Conservation (phyloP, 768 basidiomycete species). For the Collybia sordida region DNA sequence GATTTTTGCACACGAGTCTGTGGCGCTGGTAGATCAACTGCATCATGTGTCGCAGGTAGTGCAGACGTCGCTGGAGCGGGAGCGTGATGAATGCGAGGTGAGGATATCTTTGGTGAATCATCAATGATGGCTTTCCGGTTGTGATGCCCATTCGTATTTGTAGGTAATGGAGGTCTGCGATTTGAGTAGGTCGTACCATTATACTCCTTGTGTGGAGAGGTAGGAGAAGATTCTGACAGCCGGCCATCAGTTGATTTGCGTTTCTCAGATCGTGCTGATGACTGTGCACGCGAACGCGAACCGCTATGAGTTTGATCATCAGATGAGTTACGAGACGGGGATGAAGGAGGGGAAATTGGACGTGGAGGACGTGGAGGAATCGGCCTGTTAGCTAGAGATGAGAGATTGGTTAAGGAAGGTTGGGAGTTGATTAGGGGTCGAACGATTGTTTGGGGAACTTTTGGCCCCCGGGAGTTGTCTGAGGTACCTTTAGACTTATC, state of each 20-base stretch:
- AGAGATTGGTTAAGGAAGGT: conserved; percentile 38
- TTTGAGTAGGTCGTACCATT: conserved; percentile 5
- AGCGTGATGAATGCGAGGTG: neutral
- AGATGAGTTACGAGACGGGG: conserved; percentile 39
- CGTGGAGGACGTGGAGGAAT: conserved; percentile 59
- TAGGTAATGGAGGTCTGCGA: conserved; percentile 1
- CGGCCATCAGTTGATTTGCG: conserved; percentile 12
- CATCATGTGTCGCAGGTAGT: neutral
- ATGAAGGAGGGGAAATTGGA: conserved; percentile 47
- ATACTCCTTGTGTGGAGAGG: conserved; percentile 4
- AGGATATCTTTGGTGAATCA: neutral
- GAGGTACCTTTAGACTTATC: conserved; percentile 31
- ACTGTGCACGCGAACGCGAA: conserved; percentile 25
- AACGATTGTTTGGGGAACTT: conserved; percentile 11
- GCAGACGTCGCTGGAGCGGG: neutral
- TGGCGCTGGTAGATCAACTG: neutral
- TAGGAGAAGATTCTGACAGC: neutral
- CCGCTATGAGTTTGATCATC: conserved; percentile 29
- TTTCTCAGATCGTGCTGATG: conserved; percentile 22
- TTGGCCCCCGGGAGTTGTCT: conserved; percentile 15
- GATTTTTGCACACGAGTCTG: conserved; percentile 1
- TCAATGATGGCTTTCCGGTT: conserved; percentile 2
- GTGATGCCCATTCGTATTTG: conserved; percentile 6
- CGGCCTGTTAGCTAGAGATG: conserved; percentile 56
- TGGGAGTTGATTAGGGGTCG: conserved; percentile 21